Percentiles rank a stretch among this genome's conserved stretches.
Evolutionary conservation across 305 asterid species (phyloP).

Genomic region (Fraxinus velutina): DNA sequence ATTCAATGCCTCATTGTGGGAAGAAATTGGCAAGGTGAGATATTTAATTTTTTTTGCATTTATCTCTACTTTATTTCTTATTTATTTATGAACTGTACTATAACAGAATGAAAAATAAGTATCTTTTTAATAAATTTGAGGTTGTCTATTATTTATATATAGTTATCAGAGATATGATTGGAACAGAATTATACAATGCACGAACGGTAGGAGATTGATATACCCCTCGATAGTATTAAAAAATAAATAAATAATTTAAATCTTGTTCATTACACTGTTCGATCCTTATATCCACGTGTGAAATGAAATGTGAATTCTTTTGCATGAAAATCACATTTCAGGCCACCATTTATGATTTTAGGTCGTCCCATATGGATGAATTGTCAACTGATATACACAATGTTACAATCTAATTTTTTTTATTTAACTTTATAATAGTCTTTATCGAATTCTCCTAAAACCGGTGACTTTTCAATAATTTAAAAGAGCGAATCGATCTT

Average conservation of each 20-base stretch:
- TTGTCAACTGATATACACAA: background rate
- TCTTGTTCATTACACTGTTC: background rate
- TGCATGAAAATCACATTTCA: background rate
- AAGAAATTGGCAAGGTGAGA: slow-evolving; percentile 75
- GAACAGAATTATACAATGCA: background rate
- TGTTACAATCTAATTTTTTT: background rate
- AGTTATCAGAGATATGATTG: background rate
- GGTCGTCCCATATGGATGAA: background rate
- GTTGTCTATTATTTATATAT: background rate
- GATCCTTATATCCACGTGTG: background rate
- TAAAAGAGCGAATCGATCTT: background rate
- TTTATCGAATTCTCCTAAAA: background rate
- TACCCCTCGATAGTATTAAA: background rate
- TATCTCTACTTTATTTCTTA: background rate
- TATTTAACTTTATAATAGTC: background rate
- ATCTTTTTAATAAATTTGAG: background rate
- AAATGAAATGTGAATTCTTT: background rate
- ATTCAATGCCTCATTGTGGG: slow-evolving; percentile 68
- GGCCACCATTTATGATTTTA: background rate
- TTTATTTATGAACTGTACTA: background rate
- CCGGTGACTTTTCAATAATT: background rate
- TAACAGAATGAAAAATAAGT: background rate
- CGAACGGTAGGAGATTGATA: background rate
- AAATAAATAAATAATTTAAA: background rate
- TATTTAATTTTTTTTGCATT: no score